These are phyloP conservation scores for Aspergillaceae sp. DNA, from an alignment of 2,329 filamentous ascomycete genomes.

Conservation along the genomic window DNA sequence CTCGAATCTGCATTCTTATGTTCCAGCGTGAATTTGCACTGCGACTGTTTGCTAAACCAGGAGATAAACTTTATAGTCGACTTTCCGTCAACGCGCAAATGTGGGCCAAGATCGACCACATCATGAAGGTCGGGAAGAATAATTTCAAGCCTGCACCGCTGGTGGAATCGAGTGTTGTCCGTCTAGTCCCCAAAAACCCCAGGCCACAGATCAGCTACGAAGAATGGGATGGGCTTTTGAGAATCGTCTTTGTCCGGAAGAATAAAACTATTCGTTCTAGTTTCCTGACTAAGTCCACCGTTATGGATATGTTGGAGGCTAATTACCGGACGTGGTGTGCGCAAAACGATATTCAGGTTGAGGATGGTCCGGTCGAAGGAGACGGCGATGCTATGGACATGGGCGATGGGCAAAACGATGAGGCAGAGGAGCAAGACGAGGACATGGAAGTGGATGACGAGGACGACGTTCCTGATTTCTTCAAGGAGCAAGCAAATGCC, in stretches of 20 bases:
- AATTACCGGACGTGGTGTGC: constrained; percentile 91
- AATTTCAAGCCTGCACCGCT: constrained; percentile 94
- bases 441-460: constrained; percentile 44
- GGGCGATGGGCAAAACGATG: constrained; percentile 25
- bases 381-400: constrained; percentile 30
- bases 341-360: constrained; percentile 69
- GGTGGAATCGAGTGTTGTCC: constrained; percentile 84
- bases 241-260: constrained; percentile 76
- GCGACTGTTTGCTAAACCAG: constrained; percentile 76
- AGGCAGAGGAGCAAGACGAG: constrained; percentile 41
- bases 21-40: constrained; percentile 84
- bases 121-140: constrained; percentile 91
- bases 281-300: constrained; percentile 71
- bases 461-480: constrained; percentile 74
- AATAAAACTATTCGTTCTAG: constrained; percentile 81
- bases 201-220: constrained; percentile 84
- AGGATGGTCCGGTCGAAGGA: constrained; percentile 50
- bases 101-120: constrained; percentile 62
- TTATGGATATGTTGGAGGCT: constrained; percentile 71
- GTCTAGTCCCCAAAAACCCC: constrained; percentile 79
- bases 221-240: constrained; percentile 85
- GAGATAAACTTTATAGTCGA: constrained; percentile 83
- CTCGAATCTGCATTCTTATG: constrained; percentile 82
- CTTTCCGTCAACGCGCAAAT: constrained; percentile 90
- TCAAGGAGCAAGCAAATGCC: constrained; percentile 52